A percentile compares a stretch with the other conserved stretches of the same genome.
Evolutionary conservation across 306 rosid species (phyloP).

Genomic region (Phaseolus lunatus): DNA sequence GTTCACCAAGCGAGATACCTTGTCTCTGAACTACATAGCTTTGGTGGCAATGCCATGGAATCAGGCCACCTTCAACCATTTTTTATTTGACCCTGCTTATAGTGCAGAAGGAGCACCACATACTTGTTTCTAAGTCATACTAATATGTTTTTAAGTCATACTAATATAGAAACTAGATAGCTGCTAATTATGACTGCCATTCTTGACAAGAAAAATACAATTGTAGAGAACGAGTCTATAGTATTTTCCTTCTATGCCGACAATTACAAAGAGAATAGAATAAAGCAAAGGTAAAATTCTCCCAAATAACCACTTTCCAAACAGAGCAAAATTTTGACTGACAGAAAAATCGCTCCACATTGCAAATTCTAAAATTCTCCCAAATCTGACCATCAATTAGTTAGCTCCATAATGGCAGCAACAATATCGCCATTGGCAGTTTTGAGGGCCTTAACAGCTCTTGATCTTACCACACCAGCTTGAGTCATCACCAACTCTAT

Average conservation of each 20-base stretch:
- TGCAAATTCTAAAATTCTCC: constrained; percentile 33
- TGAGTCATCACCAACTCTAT: constrained; percentile 93
- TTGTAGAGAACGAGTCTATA: constrained; percentile 6
- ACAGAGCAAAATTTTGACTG: constrained; percentile 40
- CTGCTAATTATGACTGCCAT: constrained; percentile 7
- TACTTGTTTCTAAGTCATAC: not conserved
- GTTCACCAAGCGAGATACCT: no score
- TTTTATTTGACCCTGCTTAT: not conserved
- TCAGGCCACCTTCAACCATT: not conserved
- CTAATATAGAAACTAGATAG: constrained; percentile 10
- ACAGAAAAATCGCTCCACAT: constrained; percentile 37
- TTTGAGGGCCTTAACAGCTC: constrained; percentile 83
- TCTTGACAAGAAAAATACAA: constrained; percentile 33
- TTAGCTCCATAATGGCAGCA: constrained; percentile 91
- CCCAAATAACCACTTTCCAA: constrained; percentile 39
- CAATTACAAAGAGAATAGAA: constrained; percentile 35
- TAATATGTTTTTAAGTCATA: not conserved
- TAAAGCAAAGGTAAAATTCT: constrained; percentile 19
- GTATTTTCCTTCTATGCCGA: constrained; percentile 18
- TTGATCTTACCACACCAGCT: constrained; percentile 82
- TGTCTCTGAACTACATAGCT: not conserved
- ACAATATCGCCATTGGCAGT: constrained; percentile 78
- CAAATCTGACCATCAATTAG: constrained; percentile 57
- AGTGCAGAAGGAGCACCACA: not conserved
- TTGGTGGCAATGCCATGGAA: not conserved